Conservation (phyloP, 106 monocot genomes). For the Gastrodia elata region DNA sequence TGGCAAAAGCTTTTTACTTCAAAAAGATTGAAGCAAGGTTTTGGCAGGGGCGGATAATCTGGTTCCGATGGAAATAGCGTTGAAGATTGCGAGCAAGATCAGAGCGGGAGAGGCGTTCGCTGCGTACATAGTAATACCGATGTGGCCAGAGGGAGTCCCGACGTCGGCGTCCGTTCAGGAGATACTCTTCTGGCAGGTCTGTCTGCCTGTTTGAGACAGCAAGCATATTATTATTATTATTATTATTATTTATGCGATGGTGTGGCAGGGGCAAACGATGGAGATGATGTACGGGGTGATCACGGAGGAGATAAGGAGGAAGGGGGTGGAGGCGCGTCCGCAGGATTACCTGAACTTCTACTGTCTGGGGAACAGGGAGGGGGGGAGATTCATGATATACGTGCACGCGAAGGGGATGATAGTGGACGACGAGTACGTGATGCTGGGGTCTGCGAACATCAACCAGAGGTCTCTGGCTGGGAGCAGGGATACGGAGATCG, state of each 20-base stretch:
- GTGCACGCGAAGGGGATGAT: slow-evolving; percentile 91
- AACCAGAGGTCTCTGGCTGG: slow-evolving; percentile 78
- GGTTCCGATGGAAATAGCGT: slow-evolving; percentile 68
- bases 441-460: slow-evolving; percentile 82
- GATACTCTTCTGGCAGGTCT: slow-evolving; percentile 78
- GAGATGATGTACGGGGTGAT: slow-evolving; percentile 67
- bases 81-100: slow-evolving; percentile 68
- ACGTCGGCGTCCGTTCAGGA: slow-evolving; percentile 55
- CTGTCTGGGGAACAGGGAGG: slow-evolving; percentile 76
- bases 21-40: not conserved
- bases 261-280: slow-evolving; percentile 62
- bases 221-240: too few relatives aligned
- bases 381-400: slow-evolving; percentile 85
- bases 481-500: slow-evolving; percentile 76
- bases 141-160: slow-evolving; percentile 82
- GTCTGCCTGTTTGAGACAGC: too few relatives aligned
- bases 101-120: slow-evolving; percentile 50
- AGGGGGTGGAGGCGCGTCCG: slow-evolving; percentile 40
- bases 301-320: slow-evolving; percentile 33
- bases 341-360: slow-evolving; percentile 74
- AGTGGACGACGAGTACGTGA: slow-evolving; percentile 82
- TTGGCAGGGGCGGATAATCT: slow-evolving; percentile 62
- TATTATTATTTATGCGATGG: too few relatives aligned
- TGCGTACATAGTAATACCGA: slow-evolving; percentile 66
- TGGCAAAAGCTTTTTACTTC: too few relatives aligned